Evolutionary conservation across 495 filamentous ascomycete genomes (phyloP), one percentile per base, ranked within the genome.

Genomic region (Corynascus novoguineensis): DNA sequence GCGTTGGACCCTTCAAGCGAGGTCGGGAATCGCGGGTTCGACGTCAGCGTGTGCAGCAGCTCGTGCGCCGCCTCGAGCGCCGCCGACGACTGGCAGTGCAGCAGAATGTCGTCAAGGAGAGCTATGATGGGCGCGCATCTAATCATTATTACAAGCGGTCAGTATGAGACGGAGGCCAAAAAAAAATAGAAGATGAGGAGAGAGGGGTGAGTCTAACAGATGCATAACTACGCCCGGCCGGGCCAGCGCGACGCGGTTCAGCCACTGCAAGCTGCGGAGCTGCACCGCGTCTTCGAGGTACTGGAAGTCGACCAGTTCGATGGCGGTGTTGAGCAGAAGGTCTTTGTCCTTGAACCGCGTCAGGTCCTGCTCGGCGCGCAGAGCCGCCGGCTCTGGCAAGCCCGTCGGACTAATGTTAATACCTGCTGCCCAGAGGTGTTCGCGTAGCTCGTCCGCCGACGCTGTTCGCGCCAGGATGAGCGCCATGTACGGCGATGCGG

Each of bases 261-360:
- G 66, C 78, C 78, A 82, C 50, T 66, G 64, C 37, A 83, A 65
- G 5, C 73, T 78, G 28, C 78, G 71, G 24, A 75, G 73, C 64
- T 83, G 80, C 53, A 79, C 69, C 17, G 73, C 65, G 29, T 82
- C 78, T 31, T 83, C 81, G 6, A 81, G 64, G 31, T 78, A 77
- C 50, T 72, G 77, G 62, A 83, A 83, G 62, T 83, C 80, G 2
- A 83, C 75, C 19, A 83, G 67, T 55, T 75, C 73, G 22, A 82
- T 80, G 21, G 78, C 79, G 12, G 73, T 78, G 60, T 79, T 81
- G 11, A 83, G 71, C 24, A 83, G 63, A 22, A 83, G 67, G 35
- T 83, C 79, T 55, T 79, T 79, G 59, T 83, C 80, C 46, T 73
- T 75, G 29, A 81, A 64, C 19, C 60, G 47, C 12, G 68, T 65